Evolutionary conservation across 805 yeast genomes (phyloP).

Genomic region (Lachancea kluyveri): DNA sequence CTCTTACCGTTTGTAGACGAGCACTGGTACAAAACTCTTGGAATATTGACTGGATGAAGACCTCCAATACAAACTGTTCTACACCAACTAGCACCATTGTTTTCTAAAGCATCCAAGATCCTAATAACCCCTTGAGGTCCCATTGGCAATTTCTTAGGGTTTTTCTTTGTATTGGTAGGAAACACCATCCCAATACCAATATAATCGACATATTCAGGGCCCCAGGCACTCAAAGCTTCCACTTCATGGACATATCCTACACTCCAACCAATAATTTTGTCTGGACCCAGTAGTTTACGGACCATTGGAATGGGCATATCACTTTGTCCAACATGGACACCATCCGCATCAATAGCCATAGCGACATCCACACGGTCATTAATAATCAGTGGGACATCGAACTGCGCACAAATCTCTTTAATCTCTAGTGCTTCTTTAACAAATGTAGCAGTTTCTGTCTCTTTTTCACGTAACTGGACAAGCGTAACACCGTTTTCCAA

Average conservation of each 20-base stretch:
- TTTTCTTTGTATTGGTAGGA: constrained; percentile 65
- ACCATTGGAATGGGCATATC: constrained; percentile 60
- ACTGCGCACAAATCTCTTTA: constrained; percentile 52
- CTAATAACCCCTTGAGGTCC: constrained; percentile 64
- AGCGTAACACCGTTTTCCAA: constrained; percentile 70
- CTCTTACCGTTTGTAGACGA: constrained; percentile 38
- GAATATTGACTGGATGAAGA: constrained; percentile 55
- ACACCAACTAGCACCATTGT: constrained; percentile 33
- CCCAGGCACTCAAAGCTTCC: constrained; percentile 27
- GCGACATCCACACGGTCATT: constrained; percentile 89
- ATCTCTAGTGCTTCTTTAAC: constrained; percentile 53
- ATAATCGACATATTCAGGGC: constrained; percentile 51
- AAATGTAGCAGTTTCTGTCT: constrained; percentile 60
- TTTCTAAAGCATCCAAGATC: constrained; percentile 43
- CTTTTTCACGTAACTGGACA: constrained; percentile 80
- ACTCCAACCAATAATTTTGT: constrained; percentile 75
- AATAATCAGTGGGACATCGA: constrained; percentile 69
- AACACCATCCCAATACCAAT: constrained; percentile 81
- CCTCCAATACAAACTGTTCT: constrained; percentile 80
- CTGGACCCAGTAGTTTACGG: constrained; percentile 60
- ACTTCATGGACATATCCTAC: constrained; percentile 54
- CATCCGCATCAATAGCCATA: constrained; percentile 82
- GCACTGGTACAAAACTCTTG: constrained; percentile 46
- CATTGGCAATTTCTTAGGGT: constrained; percentile 47
- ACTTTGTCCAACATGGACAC: constrained; percentile 89